Evolutionary conservation across 1,139 yeast species (phyloP), one percentile per base, ranked within the genome.

Genomic region (Suhomyces panamericanus): DNA sequence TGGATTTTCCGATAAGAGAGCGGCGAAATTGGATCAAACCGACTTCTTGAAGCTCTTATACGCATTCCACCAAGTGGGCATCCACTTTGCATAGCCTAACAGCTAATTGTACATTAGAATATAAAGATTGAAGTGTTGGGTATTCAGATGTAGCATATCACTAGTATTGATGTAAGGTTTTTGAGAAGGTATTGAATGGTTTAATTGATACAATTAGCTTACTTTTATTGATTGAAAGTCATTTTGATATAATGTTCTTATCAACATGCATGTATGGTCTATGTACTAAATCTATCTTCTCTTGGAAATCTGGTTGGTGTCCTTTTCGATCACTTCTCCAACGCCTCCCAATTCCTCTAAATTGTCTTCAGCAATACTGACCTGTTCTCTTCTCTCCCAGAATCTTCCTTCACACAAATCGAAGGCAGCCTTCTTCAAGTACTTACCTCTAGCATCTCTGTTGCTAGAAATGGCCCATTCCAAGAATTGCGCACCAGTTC

Each of bases 311-410:
- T 75, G 76, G 4, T 80, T 55, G n/a, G 77, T 62, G 55, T 87
- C 96, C 57, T 80, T 81, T 58, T 90, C 96, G n/a, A 93, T 70
- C 34, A 91, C 84, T 50, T 88, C 96, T 20, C 88, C 96, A 49
- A 90, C 93, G 46, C 96, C 97, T 43, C 96, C 96, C 64, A 87
- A 61, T 54, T 89, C 96, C 66, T 91, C 98, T 60, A 88, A 69
- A 59, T 81, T 81, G 56, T 91, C 98, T 67, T 93, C 99, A 38
- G 89, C 87, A 33, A 82, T 77, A 59, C 96, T 83, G 20, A 91
- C 84, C 56, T 85, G 95, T 60, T 93, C 98, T 69, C 98, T 83
- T 70, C 98, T 85, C 63, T 93, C 98, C 98, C 98, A 93, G 95
- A 96, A 93, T 69, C 98, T 80, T 52, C 85, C 95, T 66, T 91